Conservation (phyloP, 306 rosid genomes). For the Quercus engelmannii region DNA sequence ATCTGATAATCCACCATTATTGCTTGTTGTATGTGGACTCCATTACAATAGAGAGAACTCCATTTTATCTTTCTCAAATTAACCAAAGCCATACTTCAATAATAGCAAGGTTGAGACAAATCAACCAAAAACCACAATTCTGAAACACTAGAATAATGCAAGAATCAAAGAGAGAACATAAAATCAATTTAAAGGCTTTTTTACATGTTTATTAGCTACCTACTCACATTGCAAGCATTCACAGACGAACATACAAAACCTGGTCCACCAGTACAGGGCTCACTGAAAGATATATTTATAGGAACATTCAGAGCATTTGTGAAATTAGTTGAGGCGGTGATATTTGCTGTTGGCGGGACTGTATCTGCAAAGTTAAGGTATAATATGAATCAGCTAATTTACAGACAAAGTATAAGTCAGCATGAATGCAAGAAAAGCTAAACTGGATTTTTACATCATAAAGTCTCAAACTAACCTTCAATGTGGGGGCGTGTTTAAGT, state of each 20-base stretch:
- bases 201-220: slow-evolving; percentile 21
- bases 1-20: background rate
- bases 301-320: slow-evolving; percentile 65
- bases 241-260: slow-evolving; percentile 68
- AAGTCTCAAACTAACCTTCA: background rate
- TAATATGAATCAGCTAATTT: background rate
- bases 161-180: background rate
- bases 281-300: slow-evolving; percentile 72
- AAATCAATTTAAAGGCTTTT: background rate
- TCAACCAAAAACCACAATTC: background rate
- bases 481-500: background rate
- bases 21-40: background rate
- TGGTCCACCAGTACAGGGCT: slow-evolving; percentile 52
- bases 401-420: background rate
- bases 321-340: slow-evolving; percentile 51
- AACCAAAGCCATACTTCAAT: too few species aligned
- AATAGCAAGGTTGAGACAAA: background rate
- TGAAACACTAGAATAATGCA: background rate
- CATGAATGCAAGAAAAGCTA: background rate
- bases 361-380: slow-evolving; percentile 58
- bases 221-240: slow-evolving; percentile 87
- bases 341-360: slow-evolving; percentile 70
- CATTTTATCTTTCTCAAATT: background rate
- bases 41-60: background rate
- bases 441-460: background rate